phyloP scores from a whole-genome alignment of 164 flowering plant genomes.

The Euptelea pleiosperma region DNA sequence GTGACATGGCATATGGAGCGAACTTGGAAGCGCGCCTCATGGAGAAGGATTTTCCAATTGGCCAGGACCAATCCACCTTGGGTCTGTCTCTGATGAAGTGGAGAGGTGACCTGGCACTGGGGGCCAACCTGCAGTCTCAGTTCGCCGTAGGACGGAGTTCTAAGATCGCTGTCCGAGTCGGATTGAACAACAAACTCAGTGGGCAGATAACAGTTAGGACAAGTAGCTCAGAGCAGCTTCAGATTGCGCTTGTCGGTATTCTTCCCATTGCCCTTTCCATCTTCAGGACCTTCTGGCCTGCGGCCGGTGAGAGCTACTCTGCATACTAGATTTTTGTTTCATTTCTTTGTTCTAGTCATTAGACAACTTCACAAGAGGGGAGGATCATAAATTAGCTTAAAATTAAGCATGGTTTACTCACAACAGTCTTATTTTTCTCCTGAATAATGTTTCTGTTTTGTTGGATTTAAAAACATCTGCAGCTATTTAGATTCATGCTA shows the following conservation, averaged over 20 bases:
- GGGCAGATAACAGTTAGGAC: conserved; percentile 83
- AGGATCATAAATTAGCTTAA: conserved; percentile 3
- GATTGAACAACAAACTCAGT: conserved; percentile 82
- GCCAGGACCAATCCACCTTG: conserved; percentile 77
- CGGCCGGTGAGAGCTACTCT: conserved; percentile 48
- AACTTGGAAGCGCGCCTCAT: conserved; percentile 74
- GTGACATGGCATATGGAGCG: conserved; percentile 83
- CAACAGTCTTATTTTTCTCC: conserved; percentile 3
- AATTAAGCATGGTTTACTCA: conserved; percentile 9
- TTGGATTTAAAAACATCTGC: conserved; percentile 1
- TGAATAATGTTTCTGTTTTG: conserved; percentile 7
- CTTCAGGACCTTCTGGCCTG: conserved; percentile 53
- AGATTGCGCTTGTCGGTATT: conserved; percentile 73
- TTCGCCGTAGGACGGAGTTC: conserved; percentile 68
- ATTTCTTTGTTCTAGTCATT: not conserved
- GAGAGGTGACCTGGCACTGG: conserved; percentile 86
- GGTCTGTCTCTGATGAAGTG: conserved; percentile 83
- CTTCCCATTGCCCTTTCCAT: conserved; percentile 64
- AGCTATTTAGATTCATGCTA: conserved; percentile 2
- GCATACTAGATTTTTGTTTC: conserved; percentile 41
- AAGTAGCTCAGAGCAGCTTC: conserved; percentile 87
- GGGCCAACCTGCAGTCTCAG: conserved; percentile 79
- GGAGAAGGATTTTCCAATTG: conserved; percentile 75
- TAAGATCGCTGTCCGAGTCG: conserved; percentile 72
- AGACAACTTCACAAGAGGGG: conserved; percentile 1